Conservation (phyloP, 2,329 filamentous ascomycete species). For the Harringtonia lauricola region DNA sequence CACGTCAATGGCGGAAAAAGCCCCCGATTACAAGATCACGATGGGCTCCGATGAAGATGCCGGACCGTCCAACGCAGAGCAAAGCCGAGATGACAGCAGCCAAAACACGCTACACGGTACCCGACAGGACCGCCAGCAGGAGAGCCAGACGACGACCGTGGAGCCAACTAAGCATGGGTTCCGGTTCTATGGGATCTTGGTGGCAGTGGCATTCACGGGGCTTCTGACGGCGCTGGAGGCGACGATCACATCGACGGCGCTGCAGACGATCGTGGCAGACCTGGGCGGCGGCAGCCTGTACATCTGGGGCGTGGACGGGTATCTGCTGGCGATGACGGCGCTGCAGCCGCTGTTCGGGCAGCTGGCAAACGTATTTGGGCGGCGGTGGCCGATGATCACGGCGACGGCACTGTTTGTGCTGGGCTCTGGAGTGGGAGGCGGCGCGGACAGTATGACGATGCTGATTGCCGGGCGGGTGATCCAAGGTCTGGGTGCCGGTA, state of each 20-base stretch:
- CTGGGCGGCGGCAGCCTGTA: slow-evolving; percentile 12
- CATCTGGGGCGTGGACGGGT: slow-evolving; percentile 18
- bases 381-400: slow-evolving; percentile 51
- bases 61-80: no score
- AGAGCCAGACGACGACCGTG: no score
- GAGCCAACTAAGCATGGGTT: no score
- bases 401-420: slow-evolving; percentile 24
- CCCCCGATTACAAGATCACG: no score
- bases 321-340: slow-evolving; percentile 12
- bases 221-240: slow-evolving; percentile 16
- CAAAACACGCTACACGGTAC: no score
- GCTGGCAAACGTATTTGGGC: slow-evolving; percentile 10
- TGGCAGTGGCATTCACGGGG: not conserved
- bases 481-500: slow-evolving; percentile 22
- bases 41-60: no score
- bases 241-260: slow-evolving; percentile 19
- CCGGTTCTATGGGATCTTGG: no score
- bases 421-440: slow-evolving; percentile 18
- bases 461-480: slow-evolving; percentile 20
- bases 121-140: no score
- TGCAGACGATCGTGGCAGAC: slow-evolving; percentile 16
- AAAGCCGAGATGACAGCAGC: no score
- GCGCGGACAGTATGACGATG: slow-evolving; percentile 15
- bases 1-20: no score
- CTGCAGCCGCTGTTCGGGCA: slow-evolving; percentile 54